Evolutionary conservation across 2,329 filamentous ascomycete species (phyloP).

Genomic region (Colletotrichum melonis): DNA sequence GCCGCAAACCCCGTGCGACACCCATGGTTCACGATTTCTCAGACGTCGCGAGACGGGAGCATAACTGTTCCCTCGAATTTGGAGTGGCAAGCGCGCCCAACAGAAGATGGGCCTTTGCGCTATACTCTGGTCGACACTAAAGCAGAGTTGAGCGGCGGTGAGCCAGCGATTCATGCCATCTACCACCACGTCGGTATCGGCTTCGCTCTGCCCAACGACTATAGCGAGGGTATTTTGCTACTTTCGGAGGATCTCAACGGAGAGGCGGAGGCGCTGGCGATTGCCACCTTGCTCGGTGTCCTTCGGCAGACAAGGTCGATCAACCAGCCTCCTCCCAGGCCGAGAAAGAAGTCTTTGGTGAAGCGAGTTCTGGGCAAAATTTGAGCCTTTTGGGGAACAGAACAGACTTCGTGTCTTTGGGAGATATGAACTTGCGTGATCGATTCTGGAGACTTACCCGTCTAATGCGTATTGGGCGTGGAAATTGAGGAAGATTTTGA

Average conservation of each 20-base stretch:
- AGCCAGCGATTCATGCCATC: slow-evolving; percentile 26
- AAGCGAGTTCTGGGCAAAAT: slow-evolving; percentile 17
- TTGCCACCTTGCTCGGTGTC: slow-evolving; percentile 15
- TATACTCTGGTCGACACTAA: slow-evolving; percentile 30
- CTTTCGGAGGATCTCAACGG: slow-evolving; percentile 11
- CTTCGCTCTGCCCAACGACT: slow-evolving; percentile 20
- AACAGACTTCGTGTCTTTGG: not conserved
- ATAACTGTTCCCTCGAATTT: not conserved
- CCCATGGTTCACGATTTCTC: slow-evolving; percentile 24
- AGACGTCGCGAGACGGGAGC: not conserved
- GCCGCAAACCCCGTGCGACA: not conserved
- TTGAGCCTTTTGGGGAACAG: not conserved
- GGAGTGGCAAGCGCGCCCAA: slow-evolving; percentile 28
- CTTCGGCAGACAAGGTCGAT: slow-evolving; percentile 21
- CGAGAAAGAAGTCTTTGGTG: slow-evolving; percentile 16
- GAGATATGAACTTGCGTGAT: not conserved
- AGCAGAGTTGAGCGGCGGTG: not conserved
- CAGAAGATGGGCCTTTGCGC: slow-evolving; percentile 20
- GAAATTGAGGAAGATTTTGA: not conserved
- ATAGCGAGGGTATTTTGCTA: slow-evolving; percentile 35
- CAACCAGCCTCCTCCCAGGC: slow-evolving; percentile 9
- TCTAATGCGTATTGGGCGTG: not conserved
- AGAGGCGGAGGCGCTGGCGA: slow-evolving; percentile 15
- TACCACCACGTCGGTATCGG: slow-evolving; percentile 36
- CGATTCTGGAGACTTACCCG: not conserved